A percentile compares a stretch with the other conserved stretches of the same genome.
These are phyloP conservation scores for Lagerstroemia speciosa DNA, from an alignment of 345 rosid genomes.

Conservation along the genomic window DNA sequence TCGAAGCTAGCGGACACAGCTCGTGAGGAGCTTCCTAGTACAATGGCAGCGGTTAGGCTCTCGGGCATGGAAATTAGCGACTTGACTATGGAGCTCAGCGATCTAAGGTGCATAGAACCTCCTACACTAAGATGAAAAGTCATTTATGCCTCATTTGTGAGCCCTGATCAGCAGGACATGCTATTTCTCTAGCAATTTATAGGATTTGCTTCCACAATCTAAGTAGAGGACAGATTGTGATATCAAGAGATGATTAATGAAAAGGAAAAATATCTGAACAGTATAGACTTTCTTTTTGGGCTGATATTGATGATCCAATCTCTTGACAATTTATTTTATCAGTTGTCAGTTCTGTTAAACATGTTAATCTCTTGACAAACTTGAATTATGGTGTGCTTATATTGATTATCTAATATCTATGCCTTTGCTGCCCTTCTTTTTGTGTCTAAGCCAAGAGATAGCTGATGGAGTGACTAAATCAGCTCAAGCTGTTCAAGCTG, in stretches of 20 bases:
- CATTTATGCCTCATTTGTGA: background rate
- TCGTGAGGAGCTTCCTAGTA: constrained; percentile 84
- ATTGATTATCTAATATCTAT: background rate
- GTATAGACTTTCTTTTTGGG: background rate
- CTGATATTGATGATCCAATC: too few species aligned
- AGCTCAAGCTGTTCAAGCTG: constrained; percentile 80
- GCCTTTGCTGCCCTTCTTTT: background rate
- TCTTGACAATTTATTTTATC: too few species aligned
- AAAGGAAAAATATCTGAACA: background rate
- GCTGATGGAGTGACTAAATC: constrained; percentile 84
- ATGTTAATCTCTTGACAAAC: too few species aligned
- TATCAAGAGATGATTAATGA: background rate
- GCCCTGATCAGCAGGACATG: background rate
- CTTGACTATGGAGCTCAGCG: constrained; percentile 83
- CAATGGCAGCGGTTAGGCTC: constrained; percentile 92
- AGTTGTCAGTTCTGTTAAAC: too few species aligned
- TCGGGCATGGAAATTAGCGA: constrained; percentile 98
- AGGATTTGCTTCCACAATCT: too few species aligned
- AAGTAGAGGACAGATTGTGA: too few species aligned
- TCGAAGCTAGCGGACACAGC: constrained; percentile 86
- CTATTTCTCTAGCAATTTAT: background rate
- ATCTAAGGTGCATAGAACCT: constrained; percentile 55
- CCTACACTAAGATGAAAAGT: background rate
- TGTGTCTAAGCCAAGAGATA: constrained; percentile 67
- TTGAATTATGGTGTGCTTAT: background rate